Conservation (phyloP, 139 green algal species). For the Micromonas commoda region DNA sequence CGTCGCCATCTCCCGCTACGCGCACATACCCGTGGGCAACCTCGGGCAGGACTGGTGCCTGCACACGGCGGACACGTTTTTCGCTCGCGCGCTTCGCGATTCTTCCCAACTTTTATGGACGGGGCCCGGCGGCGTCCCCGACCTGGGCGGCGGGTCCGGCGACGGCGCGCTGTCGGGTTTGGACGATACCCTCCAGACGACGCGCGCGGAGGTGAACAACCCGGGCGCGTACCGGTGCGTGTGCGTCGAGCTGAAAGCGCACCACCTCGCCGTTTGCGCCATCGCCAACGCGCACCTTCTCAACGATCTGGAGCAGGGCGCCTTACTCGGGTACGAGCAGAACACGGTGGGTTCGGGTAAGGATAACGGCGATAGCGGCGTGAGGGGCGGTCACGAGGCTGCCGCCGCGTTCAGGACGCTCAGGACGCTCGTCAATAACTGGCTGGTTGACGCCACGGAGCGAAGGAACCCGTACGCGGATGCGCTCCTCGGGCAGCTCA, state of each 20-base stretch:
- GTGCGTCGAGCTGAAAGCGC: constrained; percentile 71
- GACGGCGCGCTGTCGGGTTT: not conserved
- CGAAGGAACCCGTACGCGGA: constrained; percentile 63
- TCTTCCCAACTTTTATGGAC: constrained; percentile 69
- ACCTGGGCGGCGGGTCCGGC: constrained; percentile 35
- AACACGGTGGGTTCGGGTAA: constrained; percentile 6
- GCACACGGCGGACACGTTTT: constrained; percentile 66
- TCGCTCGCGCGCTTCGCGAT: constrained; percentile 36
- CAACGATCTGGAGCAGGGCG: constrained; percentile 22
- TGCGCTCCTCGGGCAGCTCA: constrained; percentile 65
- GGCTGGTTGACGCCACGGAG: constrained; percentile 62
- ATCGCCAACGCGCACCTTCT: constrained; percentile 45
- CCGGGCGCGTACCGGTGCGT: constrained; percentile 76
- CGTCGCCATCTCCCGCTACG: constrained; percentile 63
- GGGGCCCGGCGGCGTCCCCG: constrained; percentile 43
- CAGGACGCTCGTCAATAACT: constrained; percentile 54
- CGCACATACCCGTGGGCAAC: constrained; percentile 56
- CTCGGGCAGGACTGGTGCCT: constrained; percentile 65
- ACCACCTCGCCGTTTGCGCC: constrained; percentile 76
- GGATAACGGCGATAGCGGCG: constrained; percentile 48
- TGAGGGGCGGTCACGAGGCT: constrained; percentile 73
- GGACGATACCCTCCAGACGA: constrained; percentile 4
- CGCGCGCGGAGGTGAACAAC: constrained; percentile 45
- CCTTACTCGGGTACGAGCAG: constrained; percentile 17
- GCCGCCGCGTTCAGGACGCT: constrained; percentile 71